phyloP scores from a whole-genome alignment of 2,329 filamentous ascomycete genomes.

The Monilinia aucupariae region DNA sequence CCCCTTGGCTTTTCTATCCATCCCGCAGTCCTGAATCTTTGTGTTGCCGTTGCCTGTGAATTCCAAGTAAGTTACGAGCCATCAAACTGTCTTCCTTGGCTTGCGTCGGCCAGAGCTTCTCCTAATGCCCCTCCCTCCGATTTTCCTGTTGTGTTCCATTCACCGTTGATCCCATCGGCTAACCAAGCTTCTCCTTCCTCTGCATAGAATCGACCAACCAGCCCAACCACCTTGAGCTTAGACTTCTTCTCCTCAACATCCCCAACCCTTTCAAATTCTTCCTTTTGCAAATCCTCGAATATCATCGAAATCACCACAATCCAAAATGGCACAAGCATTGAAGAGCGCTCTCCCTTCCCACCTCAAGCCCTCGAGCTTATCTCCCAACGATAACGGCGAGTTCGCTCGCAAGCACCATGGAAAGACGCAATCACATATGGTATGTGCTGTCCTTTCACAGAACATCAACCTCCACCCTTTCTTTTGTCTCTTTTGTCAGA shows the following conservation, averaged over 20 bases:
- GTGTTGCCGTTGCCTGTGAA: slow-evolving; percentile 1
- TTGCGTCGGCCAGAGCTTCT: slow-evolving; percentile 6
- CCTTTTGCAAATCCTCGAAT: slow-evolving; percentile 4
- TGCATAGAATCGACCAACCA: not conserved
- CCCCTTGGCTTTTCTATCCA: not conserved
- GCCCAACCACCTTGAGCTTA: not conserved
- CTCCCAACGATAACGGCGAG: slow-evolving; percentile 40
- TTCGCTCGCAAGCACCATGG: slow-evolving; percentile 67
- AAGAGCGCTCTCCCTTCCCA: slow-evolving; percentile 78
- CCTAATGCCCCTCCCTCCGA: not conserved
- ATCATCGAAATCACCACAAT: slow-evolving; percentile 1
- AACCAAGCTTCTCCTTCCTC: slow-evolving; percentile 7
- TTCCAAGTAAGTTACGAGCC: slow-evolving; percentile 4
- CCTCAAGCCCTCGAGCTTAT: slow-evolving; percentile 51
- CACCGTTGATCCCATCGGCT: slow-evolving; percentile 13
- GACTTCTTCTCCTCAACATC: slow-evolving; percentile 1
- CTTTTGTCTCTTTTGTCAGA: not conserved
- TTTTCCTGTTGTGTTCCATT: not conserved
- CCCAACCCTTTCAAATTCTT: slow-evolving; percentile 5
- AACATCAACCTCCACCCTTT: not conserved
- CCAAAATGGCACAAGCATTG: slow-evolving; percentile 60
- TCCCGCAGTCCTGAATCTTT: too few species aligned
- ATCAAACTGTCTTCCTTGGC: not conserved
- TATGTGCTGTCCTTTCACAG: slow-evolving; percentile 44
- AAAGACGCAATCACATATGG: slow-evolving; percentile 82